Conservation (phyloP, 192 early-diverging fungal genomes). For the Martensiomyces pterosporus region DNA sequence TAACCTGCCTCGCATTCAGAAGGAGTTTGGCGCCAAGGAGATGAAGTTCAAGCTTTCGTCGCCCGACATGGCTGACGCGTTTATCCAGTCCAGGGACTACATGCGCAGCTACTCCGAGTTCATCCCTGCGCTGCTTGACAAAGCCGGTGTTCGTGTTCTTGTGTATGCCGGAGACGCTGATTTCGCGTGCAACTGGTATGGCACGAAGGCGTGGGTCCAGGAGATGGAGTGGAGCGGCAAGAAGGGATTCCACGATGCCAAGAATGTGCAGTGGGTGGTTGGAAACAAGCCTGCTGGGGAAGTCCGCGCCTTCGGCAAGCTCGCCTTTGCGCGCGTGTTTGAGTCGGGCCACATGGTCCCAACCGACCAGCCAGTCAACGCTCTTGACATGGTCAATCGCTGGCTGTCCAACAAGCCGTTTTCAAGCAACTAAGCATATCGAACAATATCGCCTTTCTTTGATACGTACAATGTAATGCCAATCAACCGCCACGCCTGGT, state of each 20-base stretch:
- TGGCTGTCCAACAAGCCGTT: too few species aligned
- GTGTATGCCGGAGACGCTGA: constrained; percentile 86
- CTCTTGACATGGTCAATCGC: constrained; percentile 70
- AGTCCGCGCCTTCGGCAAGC: constrained; percentile 54
- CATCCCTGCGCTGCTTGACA: constrained; percentile 58
- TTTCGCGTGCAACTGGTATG: constrained; percentile 75
- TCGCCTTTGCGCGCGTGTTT: constrained; percentile 73
- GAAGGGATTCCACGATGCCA: constrained; percentile 59
- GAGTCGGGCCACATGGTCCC: constrained; percentile 80
- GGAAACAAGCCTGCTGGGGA: constrained; percentile 53
- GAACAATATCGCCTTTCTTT: too few species aligned
- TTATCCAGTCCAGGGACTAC: constrained; percentile 74
- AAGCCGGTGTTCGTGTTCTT: constrained; percentile 65
- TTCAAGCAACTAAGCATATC: too few species aligned
- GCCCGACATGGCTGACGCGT: constrained; percentile 64
- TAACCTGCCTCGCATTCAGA: constrained; percentile 61
- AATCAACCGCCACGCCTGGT: too few species aligned
- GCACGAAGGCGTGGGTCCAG: constrained; percentile 74
- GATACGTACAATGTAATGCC: too few species aligned
- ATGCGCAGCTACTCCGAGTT: constrained; percentile 62
- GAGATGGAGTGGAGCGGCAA: constrained; percentile 72
- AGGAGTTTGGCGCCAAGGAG: constrained; percentile 59
- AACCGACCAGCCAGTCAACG: constrained; percentile 74
- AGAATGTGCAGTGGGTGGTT: constrained; percentile 64
- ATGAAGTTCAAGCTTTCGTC: constrained; percentile 66